Base-by-base conservation (phyloP, 2,329 filamentous ascomycete species). In the Cercospora citrullina region DNA sequence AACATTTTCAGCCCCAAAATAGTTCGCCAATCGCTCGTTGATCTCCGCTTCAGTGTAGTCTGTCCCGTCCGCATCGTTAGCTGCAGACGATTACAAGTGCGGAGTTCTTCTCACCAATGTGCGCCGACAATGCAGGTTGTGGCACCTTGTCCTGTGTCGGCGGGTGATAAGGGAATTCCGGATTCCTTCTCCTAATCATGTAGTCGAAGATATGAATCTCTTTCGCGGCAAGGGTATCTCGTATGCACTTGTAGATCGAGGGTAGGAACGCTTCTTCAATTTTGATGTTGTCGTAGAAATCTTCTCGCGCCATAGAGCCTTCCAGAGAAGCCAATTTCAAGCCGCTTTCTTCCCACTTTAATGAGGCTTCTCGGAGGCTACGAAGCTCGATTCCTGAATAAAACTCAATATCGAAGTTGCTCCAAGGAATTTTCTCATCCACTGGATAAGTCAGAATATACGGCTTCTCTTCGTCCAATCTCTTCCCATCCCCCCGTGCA, bases 181-280 rank as follows among this genome's bases (percentile, higher is more conserved):
- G 48, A 9, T 63, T 60, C 26, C 65, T 55, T 33, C 58, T 63
- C 9, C 65, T 21, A 10, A 67, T n/a, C 65, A 67, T 57, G 28
- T 67, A 63, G 31, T 67, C 65, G n/a, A 67, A 67, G 16, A 67
- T 67, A 59, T 63, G 63, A 18, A 67, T 57, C 8, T 67, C 65
- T 21, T 59, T 63, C 21, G 28, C 65, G 1, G 36, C 60, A 4
- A 67, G 33, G 3, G 36, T 57, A 3, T 63, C 23, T 60, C 58
- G 42, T 18, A 67, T 42, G 60, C 59, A 63, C n/a, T 59, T 60
- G 42, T 67, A 59, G 3, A 67, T 26, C 14, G 23, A n/a, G 7
- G 65, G 65, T 6, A 67, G 51, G 28, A 58, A 67, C 12, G 33
- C 33, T 14, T 58, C n/a, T 26, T 67, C 45, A n/a, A 67, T 39